Evolutionary conservation across 331 rosid species (phyloP), one percentile per base, ranked within the genome.

Genomic region (Pyrus hybrid): DNA sequence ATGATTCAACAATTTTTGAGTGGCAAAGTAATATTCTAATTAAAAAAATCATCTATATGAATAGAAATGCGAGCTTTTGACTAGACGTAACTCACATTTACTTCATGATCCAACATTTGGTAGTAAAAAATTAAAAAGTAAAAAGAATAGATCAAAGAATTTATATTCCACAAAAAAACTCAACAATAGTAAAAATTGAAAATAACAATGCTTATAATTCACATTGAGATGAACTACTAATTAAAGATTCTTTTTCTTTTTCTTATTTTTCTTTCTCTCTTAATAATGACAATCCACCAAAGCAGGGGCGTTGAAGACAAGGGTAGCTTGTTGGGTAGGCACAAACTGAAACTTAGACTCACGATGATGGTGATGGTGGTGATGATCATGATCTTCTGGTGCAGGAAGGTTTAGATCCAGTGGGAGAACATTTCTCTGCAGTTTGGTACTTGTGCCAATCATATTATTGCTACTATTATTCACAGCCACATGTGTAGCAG

Each of bases 341-440:
- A 73, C 70, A 25, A 91, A 82, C 70, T 88, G 92, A 75, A 88
- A 95, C 74, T 78, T 86, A 0, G 91, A 76, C 18, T 90, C 97
- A 56, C 82, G 80, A 78, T 76, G 81, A 75, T 73, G 78, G 72
- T 49, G 62, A 82, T 90, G 93, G 4, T 79, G 72, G 20, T 70
- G 63, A 49, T 26, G 63, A 26, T 63, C 77, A 80, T 92, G 90
- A 5, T 92, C 97, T 61, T 90, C 97, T 67, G 93, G 97, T 37
- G 99, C 99, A 68, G 97, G 97, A 41, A 95, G 93, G 70, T 95
- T 95, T 16, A 95, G 97, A 86, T 95, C 99, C 77, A 92, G 82
- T 41, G 84, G 69, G 23, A 89, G 81, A 77, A 90, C 73, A 78
- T 78, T 90, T 54, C 82, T 79, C 20, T 79, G 74, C 81, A 73